Evolutionary conservation across 2,329 filamentous ascomycete genomes (phyloP), one percentile per base, ranked within the genome.

Genomic region (Chaetothyriales sp.): DNA sequence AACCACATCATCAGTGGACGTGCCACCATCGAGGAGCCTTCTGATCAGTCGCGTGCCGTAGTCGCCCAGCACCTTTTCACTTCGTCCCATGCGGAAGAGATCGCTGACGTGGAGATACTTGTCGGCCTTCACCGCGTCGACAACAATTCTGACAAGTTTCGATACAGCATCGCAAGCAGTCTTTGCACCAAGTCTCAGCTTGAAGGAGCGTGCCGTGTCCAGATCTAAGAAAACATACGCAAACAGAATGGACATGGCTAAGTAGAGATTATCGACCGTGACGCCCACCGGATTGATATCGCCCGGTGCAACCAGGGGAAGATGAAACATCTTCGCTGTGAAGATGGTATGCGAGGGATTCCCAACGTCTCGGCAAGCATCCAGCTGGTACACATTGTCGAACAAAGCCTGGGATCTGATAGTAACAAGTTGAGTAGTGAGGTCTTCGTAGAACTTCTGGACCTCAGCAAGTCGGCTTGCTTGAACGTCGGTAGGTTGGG

Each of bases 11-110:
- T 75, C 65, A 5, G 72, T 63, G 1, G 70, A 66, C 51, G 72
- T 66, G 6, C 71, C 69, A 6, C 68, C 70, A 43, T 70, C 69
- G 18, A 77, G 66, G 8, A 81, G 66, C 10, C 73, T 71, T 50
- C 74, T 64, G 54, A 81, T 76, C 68, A 81, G 74, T 58, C 78
- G 73, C 6, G 71, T 66, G 9, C 77, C 78, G 60, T 80, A 80
- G 50, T 71, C 66, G 45, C 70, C 71, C 25, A 80, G 67, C 1
- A 68, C 61, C 33, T 56, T 50, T 0, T 56, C 58, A n/a, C 55
- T 52, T 18, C 48, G 53, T 25, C 60, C 50, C 44, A 53, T 52
- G 10, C 46, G 52, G 55, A 62, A 58, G 5, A 60, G 46, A 62
- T 29, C 59, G 50, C 44, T 67, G 58, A 58, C 43, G 25, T 51